These are phyloP conservation scores for Thermomyces lanuginosus DNA, from an alignment of 2,329 filamentous ascomycete species.

Conservation along the genomic window DNA sequence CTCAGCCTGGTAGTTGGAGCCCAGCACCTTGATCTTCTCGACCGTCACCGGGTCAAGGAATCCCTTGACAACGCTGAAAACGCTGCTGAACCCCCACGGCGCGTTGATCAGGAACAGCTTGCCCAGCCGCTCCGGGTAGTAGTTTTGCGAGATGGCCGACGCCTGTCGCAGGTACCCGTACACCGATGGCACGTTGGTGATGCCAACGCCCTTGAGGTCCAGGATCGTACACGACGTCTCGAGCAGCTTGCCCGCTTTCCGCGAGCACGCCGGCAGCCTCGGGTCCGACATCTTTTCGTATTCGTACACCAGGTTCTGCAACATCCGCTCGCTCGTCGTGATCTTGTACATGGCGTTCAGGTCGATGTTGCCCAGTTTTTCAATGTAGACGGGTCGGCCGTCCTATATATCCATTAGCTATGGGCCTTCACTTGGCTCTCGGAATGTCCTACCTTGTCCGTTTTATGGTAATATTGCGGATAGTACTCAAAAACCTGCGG, in stretches of 20 bases:
- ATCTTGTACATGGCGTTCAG: constrained; percentile 81
- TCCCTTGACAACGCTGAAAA: constrained; percentile 74
- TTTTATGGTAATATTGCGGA: constrained; percentile 96
- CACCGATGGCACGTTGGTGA: constrained; percentile 65
- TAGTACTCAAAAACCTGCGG: constrained; percentile 75
- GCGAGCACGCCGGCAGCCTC: constrained; percentile 84
- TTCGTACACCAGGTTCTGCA: constrained; percentile 89
- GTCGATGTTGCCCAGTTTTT: constrained; percentile 88
- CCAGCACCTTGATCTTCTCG: constrained; percentile 85
- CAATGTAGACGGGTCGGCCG: constrained; percentile 91
- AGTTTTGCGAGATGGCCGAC: constrained; percentile 87
- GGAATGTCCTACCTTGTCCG: constrained; percentile 31
- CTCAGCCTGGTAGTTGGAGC: constrained; percentile 64
- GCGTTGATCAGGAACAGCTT: constrained; percentile 97
- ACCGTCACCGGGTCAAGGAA: constrained; percentile 97
- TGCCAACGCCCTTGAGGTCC: constrained; percentile 87
- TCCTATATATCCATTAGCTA: constrained; percentile 41
- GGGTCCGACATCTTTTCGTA: constrained; percentile 94
- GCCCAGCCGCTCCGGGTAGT: constrained; percentile 94
- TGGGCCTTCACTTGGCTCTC: background rate
- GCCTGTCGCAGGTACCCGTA: constrained; percentile 77
- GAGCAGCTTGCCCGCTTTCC: constrained; percentile 73
- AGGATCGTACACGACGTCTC: constrained; percentile 98
- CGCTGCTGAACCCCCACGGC: constrained; percentile 80
- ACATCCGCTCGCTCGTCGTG: constrained; percentile 82